Evolutionary conservation across 78 protist genomes (phyloP).

Genomic region (slime mould (Dictyostelium discoideum)): dicty_2.7 NC_007088.5:8175501-8176000

Average conservation of each 20-base stretch:
- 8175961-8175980: neutral
- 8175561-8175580: neutral
- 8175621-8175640: neutral
- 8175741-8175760: neutral
- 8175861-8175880: neutral
- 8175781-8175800: neutral
- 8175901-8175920: too few species aligned
- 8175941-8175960: too few species aligned
- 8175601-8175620: neutral
- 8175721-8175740: neutral
- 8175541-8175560: neutral
- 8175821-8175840: neutral
- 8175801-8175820: neutral
- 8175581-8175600: neutral
- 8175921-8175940: too few species aligned
- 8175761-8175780: slow-evolving; percentile 13
- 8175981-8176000: neutral
- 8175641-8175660: neutral
- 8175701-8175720: neutral
- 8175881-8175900: too few species aligned
- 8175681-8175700: neutral
- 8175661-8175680: neutral
- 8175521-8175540: neutral
- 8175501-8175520: neutral
- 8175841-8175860: neutral